Evolutionary conservation across 1,284 basidiomycete genomes (phyloP), one percentile per base, ranked within the genome.

Genomic region (Moesziomyces sp.): DNA sequence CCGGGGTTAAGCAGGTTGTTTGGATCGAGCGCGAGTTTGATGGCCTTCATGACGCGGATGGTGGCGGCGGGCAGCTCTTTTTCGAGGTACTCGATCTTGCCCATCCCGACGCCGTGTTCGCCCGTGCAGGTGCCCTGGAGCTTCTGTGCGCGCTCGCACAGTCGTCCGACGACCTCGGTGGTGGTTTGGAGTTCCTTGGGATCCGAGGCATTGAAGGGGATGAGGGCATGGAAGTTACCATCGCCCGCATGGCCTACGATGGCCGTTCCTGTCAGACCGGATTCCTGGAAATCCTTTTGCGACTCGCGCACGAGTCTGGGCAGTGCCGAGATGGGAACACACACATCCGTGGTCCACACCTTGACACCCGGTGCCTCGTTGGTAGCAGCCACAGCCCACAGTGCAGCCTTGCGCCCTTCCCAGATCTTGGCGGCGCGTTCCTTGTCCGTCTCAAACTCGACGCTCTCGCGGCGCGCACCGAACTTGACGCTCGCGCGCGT

Each of bases 201-300:
- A 43, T 65, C 69, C 18, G 26, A 43, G 46, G 74, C 61, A n/a
- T 74, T 58, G 48, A 75, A 79, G n/a, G 76, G 56, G 38, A 80
- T 62, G 28, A 80, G 43, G 2, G 69, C 73, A 69, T 85, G 84
- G 30, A 79, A 86, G 78, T 88, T 87, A 85, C 93, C 93, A 82
- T 95, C 93, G 1, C 93, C 93, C 0, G 92, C 92, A 77, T 94
- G 93, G 1, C 92, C 92, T 11, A 91, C 87, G 43, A 92, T 89
- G 0, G 88, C 88, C 1, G 90, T 70, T 0, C 56, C 58, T 0
- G 46, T 61, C 19, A 74, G 50, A 2, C 72, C 72, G 0, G 54
- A 55, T 9, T 58, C 21, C 14, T 63, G 62, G 44, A 74, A 70
- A 26, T 74, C 72, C 11, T 58, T 48, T 47, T 74, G 72, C 45